Percentiles rank a stretch among this genome's conserved stretches.
These are phyloP conservation scores for Penicillium sp. DNA, from an alignment of 2,329 filamentous ascomycete genomes.

Conservation along the genomic window DNA sequence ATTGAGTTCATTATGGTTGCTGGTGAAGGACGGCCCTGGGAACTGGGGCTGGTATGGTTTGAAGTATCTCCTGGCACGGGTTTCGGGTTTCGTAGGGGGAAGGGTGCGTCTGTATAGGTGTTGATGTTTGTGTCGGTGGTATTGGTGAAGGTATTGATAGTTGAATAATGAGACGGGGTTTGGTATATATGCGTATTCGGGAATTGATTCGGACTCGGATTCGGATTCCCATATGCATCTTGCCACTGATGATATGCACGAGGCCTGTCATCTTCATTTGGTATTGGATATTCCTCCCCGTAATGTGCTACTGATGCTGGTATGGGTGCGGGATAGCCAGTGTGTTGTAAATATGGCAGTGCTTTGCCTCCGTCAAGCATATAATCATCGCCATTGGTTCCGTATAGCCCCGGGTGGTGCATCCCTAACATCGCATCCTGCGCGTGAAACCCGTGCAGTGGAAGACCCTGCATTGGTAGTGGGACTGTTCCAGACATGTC, in stretches of 20 bases:
- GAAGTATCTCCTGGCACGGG: not conserved
- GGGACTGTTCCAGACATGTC: not conserved
- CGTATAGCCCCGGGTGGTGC: not conserved
- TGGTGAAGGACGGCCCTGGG: constrained; percentile 4
- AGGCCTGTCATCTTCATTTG: not conserved
- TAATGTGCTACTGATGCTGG: not conserved
- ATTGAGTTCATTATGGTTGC: constrained; percentile 10
- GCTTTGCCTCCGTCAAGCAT: not conserved
- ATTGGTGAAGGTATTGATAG: not conserved
- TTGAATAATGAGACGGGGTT: constrained; percentile 1
- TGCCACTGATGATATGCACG: not conserved
- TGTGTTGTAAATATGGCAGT: not conserved
- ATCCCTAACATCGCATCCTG: not conserved
- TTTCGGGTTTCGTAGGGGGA: not conserved
- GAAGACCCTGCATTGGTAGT: not conserved
- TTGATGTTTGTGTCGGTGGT: not conserved
- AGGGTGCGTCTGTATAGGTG: not conserved
- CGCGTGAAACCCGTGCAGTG: not conserved
- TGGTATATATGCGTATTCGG: not conserved
- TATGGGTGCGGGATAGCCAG: not conserved
- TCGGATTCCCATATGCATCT: not conserved
- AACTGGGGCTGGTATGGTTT: not conserved
- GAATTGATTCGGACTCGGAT: not conserved
- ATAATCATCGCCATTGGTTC: not conserved
- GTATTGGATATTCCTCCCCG: not conserved